Evolutionary conservation across 208 protist genomes (phyloP).

Genomic region (Leishmania amazonensis): DNA sequence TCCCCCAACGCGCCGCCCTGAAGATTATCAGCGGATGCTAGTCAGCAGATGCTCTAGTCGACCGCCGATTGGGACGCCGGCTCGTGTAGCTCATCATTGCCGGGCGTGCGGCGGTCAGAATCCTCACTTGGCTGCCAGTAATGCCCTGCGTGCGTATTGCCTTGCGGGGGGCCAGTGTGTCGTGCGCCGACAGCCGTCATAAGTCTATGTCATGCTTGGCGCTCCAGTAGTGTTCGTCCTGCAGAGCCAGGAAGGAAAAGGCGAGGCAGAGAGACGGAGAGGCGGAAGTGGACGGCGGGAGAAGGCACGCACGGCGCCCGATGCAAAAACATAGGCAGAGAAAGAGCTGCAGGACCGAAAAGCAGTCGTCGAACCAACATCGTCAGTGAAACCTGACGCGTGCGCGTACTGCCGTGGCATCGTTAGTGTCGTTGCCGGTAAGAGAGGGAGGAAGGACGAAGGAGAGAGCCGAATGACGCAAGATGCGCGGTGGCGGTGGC

Average conservation of each 20-base stretch:
- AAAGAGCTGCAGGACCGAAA: not conserved
- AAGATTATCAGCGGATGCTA: too few relatives aligned
- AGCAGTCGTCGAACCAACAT: not conserved
- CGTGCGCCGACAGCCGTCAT: not conserved
- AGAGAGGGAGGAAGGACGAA: not conserved
- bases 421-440: not conserved
- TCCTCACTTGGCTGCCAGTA: not conserved
- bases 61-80: not conserved
- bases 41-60: not conserved
- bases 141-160: not conserved
- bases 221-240: too few relatives aligned
- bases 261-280: not conserved
- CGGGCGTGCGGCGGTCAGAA: not conserved
- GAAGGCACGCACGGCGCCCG: not conserved
- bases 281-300: not conserved
- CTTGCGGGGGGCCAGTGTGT: not conserved
- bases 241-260: not conserved
- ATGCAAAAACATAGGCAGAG: not conserved
- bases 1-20: too few relatives aligned
- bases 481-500: not conserved
- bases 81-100: not conserved
- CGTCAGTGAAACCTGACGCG: not conserved
- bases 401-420: not conserved
- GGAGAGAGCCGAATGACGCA: not conserved
- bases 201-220: not conserved